phyloP scores from a whole-genome alignment of 1,139 yeast species.

The Blastobotrys buckinghamii region DNA sequence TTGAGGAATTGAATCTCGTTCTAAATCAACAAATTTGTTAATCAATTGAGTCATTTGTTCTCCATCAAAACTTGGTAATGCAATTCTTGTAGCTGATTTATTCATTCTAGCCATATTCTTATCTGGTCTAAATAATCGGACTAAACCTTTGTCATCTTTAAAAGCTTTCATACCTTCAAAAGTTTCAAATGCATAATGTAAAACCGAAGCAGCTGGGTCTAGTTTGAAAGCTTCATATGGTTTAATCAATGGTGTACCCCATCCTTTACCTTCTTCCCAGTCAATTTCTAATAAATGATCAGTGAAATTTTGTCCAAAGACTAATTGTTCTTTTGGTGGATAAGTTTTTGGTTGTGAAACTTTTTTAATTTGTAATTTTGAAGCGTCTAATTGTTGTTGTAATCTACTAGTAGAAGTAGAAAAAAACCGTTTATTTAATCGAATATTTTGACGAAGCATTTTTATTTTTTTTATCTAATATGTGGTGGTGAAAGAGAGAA shows the following conservation, averaged over 20 bases:
- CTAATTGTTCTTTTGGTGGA: slow-evolving; percentile 67
- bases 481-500: too few species aligned
- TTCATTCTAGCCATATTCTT: slow-evolving; percentile 91
- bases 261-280: slow-evolving; percentile 73
- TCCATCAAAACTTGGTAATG: slow-evolving; percentile 76
- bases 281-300: slow-evolving; percentile 86
- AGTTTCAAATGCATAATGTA: slow-evolving; percentile 92
- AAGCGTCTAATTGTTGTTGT: slow-evolving; percentile 66
- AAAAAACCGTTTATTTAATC: too few species aligned
- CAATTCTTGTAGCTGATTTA: slow-evolving; percentile 78
- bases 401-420: too few species aligned
- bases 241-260: slow-evolving; percentile 79
- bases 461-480: too few species aligned
- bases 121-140: slow-evolving; percentile 84
- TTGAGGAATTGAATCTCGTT: slow-evolving; percentile 71
- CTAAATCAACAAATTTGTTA: slow-evolving; percentile 66
- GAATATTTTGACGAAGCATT: too few species aligned
- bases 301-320: slow-evolving; percentile 83
- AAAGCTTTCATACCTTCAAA: slow-evolving; percentile 98
- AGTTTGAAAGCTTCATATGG: slow-evolving; percentile 73
- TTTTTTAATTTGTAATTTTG: slow-evolving; percentile 55
- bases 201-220: slow-evolving; percentile 84
- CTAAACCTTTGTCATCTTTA: slow-evolving; percentile 50
- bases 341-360: slow-evolving; percentile 57
- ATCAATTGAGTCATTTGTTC: slow-evolving; percentile 71